These are phyloP conservation scores for Benincasa hispida DNA, from an alignment of 306 rosid genomes.

Conservation along the genomic window DNA sequence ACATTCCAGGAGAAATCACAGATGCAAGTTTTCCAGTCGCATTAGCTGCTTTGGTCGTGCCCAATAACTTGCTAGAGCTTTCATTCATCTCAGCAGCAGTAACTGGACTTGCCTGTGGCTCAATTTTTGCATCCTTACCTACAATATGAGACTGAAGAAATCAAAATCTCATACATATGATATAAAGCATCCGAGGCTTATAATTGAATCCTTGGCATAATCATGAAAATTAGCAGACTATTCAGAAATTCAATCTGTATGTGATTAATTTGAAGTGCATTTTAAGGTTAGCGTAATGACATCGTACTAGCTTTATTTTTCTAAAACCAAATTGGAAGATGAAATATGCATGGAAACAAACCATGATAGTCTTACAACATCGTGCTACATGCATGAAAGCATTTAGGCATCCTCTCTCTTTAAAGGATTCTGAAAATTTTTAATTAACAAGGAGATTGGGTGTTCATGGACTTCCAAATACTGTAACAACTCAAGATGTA, in stretches of 20 bases:
- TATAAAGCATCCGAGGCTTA: neutral
- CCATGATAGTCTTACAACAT: neutral
- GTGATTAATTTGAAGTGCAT: neutral
- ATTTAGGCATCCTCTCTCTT: neutral
- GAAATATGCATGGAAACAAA: neutral
- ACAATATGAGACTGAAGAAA: slow-evolving; percentile 7
- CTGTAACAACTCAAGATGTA: neutral
- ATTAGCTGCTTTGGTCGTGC: slow-evolving; percentile 19
- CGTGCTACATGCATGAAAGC: neutral
- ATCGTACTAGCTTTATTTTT: neutral
- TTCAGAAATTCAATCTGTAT: neutral
- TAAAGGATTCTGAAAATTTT: neutral
- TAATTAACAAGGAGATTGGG: neutral
- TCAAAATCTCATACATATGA: neutral
- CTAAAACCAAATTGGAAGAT: neutral
- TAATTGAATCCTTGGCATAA: neutral
- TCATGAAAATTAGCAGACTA: neutral
- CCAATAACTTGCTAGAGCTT: slow-evolving; percentile 16
- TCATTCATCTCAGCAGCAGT: slow-evolving; percentile 27
- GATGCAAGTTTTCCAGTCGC: slow-evolving; percentile 33
- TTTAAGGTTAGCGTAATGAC: neutral
- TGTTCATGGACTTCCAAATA: neutral
- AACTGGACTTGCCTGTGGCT: slow-evolving; percentile 26
- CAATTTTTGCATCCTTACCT: slow-evolving; percentile 54
- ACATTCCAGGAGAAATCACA: slow-evolving; percentile 53